phyloP scores from a whole-genome alignment of 495 filamentous ascomycete genomes.

The Jackrogersella minutella region DNA sequence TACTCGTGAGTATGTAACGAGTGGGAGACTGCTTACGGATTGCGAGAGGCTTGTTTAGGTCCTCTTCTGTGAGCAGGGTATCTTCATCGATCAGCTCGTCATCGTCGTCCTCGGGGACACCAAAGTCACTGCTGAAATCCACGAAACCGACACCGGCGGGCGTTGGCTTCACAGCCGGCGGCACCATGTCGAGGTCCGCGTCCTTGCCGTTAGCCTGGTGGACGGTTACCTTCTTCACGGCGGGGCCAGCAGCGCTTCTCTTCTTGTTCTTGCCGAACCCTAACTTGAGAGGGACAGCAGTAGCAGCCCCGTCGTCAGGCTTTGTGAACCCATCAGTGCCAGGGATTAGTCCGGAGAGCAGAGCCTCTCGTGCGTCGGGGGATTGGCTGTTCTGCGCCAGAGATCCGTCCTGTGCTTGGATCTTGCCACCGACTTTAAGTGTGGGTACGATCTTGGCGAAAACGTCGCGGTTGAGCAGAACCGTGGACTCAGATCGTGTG shows the following conservation, averaged over 20 bases:
- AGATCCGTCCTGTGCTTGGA: slow-evolving; percentile 73
- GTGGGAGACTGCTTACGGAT: slow-evolving; percentile 69
- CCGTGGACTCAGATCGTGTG: slow-evolving; percentile 62
- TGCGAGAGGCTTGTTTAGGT: slow-evolving; percentile 73
- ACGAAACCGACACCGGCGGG: slow-evolving; percentile 75
- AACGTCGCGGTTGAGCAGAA: slow-evolving; percentile 70
- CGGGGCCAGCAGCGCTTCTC: slow-evolving; percentile 38
- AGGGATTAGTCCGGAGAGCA: slow-evolving; percentile 79
- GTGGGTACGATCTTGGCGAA: slow-evolving; percentile 71
- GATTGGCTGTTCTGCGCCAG: slow-evolving; percentile 57
- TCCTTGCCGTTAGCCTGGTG: slow-evolving; percentile 34
- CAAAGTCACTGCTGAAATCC: slow-evolving; percentile 73
- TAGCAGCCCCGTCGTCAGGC: slow-evolving; percentile 67
- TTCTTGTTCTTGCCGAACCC: slow-evolving; percentile 74
- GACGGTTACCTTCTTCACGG: slow-evolving; percentile 25
- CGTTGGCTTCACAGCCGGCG: slow-evolving; percentile 45
- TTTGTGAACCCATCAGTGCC: slow-evolving; percentile 74
- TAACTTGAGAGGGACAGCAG: slow-evolving; percentile 71
- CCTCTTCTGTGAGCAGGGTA: slow-evolving; percentile 80
- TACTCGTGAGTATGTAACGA: neutral
- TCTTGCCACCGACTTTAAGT: slow-evolving; percentile 73
- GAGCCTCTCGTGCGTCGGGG: slow-evolving; percentile 69
- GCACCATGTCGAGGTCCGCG: slow-evolving; percentile 38
- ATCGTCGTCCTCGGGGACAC: slow-evolving; percentile 67
- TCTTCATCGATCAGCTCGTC: slow-evolving; percentile 93